Base-by-base conservation (phyloP, 2,329 filamentous ascomycete genomes). In the Botrytis deweyae region DNA sequence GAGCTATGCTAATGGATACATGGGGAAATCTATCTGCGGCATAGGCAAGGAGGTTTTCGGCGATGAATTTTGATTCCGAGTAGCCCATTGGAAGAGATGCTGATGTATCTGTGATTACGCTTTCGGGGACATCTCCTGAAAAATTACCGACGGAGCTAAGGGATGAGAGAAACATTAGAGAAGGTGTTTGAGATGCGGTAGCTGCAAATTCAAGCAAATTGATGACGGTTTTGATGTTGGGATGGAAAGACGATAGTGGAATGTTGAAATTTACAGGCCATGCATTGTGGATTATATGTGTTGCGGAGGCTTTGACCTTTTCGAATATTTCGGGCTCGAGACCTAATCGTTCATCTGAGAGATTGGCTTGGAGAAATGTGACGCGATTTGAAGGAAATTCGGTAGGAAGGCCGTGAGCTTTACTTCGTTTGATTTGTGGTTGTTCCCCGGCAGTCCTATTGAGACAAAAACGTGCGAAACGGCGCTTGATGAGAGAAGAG, bases 361-460 rank as follows among this genome's bases (percentile, higher is more conserved):
- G 82, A 75, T 90, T 86, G 2, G 83, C 84, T 38, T 84, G 82
- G 5, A 87, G 77, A 61, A 89, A 87, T 59, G 85, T 83, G 10
- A 85, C 81, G 79, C 84, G 85, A 36, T 36, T 4, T 20, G 1
- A 0, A 5, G 59, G 16, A n/a, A 72, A 55, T 8, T 14, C n/a
- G 14, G 36, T 42, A 5, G 61, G 44, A 29, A 72, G 36, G 36
- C 55, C 55, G 22, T 46, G 55, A 1, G 42, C 40, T 1, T 20
- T 1, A 42, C 81, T 80, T n/a, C 61, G 67, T 52, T 70, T 25
- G 2, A 55, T 29, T 42, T 75, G 76, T 46, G 16, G 49, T 44
- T 40, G 46, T 36, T 74, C 55, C 3, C 36, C 22, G 18, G 70
- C 73, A n/a, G 4, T 2, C 33, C 86, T 82, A 78, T 88, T 88